These are phyloP conservation scores for Mycosphaerella sp. DNA, from an alignment of 2,329 filamentous ascomycete species.

Conservation along the genomic window DNA sequence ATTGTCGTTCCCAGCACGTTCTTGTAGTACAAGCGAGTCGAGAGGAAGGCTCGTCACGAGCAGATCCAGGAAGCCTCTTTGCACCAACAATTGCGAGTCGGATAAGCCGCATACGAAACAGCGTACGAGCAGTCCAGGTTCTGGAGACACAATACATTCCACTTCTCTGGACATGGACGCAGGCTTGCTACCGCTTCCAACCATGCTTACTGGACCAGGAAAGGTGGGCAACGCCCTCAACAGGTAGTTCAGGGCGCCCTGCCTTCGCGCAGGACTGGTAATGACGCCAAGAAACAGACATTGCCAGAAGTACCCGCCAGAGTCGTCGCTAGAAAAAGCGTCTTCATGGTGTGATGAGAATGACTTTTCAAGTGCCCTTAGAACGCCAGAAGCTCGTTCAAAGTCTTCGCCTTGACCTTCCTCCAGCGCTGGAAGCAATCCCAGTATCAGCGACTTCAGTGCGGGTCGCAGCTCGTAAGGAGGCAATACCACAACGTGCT, in stretches of 20 bases:
- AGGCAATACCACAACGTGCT: constrained; percentile 67
- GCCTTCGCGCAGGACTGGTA: constrained; percentile 75
- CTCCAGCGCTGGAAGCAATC: constrained; percentile 84
- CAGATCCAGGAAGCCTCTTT: constrained; percentile 88
- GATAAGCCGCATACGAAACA: constrained; percentile 85
- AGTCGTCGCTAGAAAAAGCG: constrained; percentile 55
- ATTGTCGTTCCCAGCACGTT: constrained; percentile 61
- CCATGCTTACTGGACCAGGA: constrained; percentile 25
- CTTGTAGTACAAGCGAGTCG: constrained; percentile 72
- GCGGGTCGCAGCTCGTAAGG: constrained; percentile 70
- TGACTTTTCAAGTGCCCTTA: constrained; percentile 69
- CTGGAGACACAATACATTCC: constrained; percentile 72
- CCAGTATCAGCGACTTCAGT: constrained; percentile 81
- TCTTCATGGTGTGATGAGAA: constrained; percentile 50
- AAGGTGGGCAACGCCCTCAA: constrained; percentile 71
- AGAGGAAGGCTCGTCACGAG: constrained; percentile 86
- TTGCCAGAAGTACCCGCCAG: constrained; percentile 86
- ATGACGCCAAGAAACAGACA: constrained; percentile 92
- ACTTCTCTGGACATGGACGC: constrained; percentile 10
- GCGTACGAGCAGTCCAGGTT: constrained; percentile 82
- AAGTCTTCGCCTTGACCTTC: constrained; percentile 98
- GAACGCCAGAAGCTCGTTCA: constrained; percentile 71
- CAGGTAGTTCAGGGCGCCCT: constrained; percentile 83
- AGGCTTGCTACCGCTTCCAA: constrained; percentile 1
- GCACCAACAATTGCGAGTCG: constrained; percentile 84